Conservation (phyloP, 108 stramenopile species). For the Skeletonema grethae region DNA sequence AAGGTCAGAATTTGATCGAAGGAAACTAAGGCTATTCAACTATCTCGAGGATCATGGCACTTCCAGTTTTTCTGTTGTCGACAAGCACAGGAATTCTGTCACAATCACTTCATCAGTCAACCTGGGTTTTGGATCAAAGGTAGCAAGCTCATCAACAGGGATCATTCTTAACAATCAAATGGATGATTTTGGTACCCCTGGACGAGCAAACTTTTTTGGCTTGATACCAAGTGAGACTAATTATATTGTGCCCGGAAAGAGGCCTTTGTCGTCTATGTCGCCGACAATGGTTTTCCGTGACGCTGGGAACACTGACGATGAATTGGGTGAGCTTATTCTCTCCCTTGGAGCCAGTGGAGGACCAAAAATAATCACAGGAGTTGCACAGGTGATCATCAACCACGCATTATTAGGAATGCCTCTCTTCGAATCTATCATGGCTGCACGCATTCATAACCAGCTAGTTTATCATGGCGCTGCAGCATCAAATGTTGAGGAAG, state of each 20-base stretch:
- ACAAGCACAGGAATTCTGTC: conserved; percentile 78
- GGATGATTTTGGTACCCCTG: conserved; percentile 67
- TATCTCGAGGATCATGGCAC: conserved; percentile 87
- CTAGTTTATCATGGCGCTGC: conserved; percentile 66
- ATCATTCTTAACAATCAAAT: conserved; percentile 80
- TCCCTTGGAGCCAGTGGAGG: conserved; percentile 78
- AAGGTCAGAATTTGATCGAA: neutral
- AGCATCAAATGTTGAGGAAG: conserved; percentile 36
- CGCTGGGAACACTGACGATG: neutral
- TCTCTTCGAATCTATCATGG: conserved; percentile 56
- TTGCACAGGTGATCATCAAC: conserved; percentile 74
- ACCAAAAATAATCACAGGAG: conserved; percentile 82
- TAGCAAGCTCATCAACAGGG: conserved; percentile 74
- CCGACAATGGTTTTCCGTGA: conserved; percentile 73
- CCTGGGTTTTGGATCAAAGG: conserved; percentile 58
- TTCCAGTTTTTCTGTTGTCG: conserved; percentile 74
- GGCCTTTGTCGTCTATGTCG: conserved; percentile 83
- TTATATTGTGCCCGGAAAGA: conserved; percentile 72
- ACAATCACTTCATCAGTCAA: conserved; percentile 78
- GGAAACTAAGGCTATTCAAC: conserved; percentile 52
- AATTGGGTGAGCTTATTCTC: conserved; percentile 49
- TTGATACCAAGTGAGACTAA: conserved; percentile 70
- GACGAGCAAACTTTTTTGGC: conserved; percentile 63
- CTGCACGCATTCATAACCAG: conserved; percentile 81
- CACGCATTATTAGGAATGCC: conserved; percentile 63